Conservation (phyloP, 495 filamentous ascomycete species). For the Lindgomyces ingoldianus region DNA sequence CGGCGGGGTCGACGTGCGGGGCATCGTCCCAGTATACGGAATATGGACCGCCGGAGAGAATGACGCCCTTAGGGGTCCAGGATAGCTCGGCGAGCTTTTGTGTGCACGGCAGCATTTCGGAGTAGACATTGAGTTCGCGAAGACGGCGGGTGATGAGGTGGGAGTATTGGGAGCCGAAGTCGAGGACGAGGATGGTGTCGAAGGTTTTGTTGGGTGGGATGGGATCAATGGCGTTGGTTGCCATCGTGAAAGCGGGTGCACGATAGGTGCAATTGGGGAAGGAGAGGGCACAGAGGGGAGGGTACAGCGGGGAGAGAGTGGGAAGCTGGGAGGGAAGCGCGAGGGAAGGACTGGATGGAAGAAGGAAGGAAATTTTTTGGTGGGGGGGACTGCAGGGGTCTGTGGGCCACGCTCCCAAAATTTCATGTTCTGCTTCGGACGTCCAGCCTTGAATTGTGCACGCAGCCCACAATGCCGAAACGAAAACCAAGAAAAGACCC, state of each 20-base stretch:
- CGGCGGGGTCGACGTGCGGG: constrained; percentile 74
- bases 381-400: too few relatives aligned
- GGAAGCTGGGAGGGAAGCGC: not conserved
- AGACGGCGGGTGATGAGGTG: constrained; percentile 79
- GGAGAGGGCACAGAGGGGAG: not conserved
- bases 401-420: too few relatives aligned
- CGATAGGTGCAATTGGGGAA: not conserved
- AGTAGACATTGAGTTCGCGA: constrained; percentile 79
- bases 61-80: constrained; percentile 81
- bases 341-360: not conserved
- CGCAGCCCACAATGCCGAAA: constrained; percentile 35
- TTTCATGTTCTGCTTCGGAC: not conserved
- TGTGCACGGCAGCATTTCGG: constrained; percentile 92
- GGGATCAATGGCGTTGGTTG: constrained; percentile 42
- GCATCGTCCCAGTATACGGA: constrained; percentile 72
- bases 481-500: constrained; percentile 33
- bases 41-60: constrained; percentile 75
- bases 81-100: constrained; percentile 74
- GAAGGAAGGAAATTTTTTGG: constrained; percentile 7
- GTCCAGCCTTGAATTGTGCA: constrained; percentile 3
- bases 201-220: constrained; percentile 58
- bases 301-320: not conserved
- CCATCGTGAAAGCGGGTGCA: constrained; percentile 32
- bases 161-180: constrained; percentile 68
- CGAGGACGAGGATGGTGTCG: constrained; percentile 67